A percentile compares a stretch with the other conserved stretches of the same genome.
Evolutionary conservation across 768 basidiomycete species (phyloP).

Genomic region (Phylloporus sp.): DNA sequence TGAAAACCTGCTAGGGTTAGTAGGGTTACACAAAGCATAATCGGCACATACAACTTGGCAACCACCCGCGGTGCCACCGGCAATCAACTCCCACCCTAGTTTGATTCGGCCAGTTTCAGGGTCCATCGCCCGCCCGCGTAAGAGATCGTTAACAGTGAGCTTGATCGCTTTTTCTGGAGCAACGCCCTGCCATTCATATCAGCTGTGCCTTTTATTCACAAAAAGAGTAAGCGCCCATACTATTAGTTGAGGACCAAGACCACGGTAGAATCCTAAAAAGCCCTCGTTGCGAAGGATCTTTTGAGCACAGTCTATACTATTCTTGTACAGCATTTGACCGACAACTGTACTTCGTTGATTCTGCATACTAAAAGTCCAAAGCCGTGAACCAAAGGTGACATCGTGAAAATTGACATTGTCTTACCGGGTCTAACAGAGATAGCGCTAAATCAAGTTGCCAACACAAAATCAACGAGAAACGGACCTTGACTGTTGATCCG

Average conservation of each 20-base stretch:
- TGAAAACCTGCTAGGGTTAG: slow-evolving; percentile 68
- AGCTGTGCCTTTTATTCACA: not conserved
- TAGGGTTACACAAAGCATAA: slow-evolving; percentile 6
- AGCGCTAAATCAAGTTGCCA: slow-evolving; percentile 6
- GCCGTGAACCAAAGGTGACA: not conserved
- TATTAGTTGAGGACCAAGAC: slow-evolving; percentile 90
- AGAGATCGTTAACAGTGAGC: slow-evolving; percentile 90
- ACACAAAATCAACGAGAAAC: slow-evolving; percentile 14
- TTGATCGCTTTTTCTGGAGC: slow-evolving; percentile 99
- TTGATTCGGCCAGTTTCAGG: slow-evolving; percentile 95
- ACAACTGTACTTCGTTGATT: slow-evolving; percentile 97
- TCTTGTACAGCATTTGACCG: slow-evolving; percentile 95
- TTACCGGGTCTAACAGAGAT: slow-evolving; percentile 53
- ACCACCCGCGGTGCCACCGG: slow-evolving; percentile 91
- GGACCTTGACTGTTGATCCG: slow-evolving; percentile 62
- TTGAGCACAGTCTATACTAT: slow-evolving; percentile 88
- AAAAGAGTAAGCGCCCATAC: slow-evolving; percentile 38
- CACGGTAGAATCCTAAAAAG: slow-evolving; percentile 92
- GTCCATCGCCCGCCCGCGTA: slow-evolving; percentile 81
- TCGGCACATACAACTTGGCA: slow-evolving; percentile 86
- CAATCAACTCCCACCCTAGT: slow-evolving; percentile 84
- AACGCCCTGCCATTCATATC: slow-evolving; percentile 59
- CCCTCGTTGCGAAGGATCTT: slow-evolving; percentile 97
- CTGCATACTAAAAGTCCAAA: slow-evolving; percentile 65
- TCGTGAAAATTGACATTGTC: slow-evolving; percentile 4